These are phyloP conservation scores for Ceratobasidium sp. DNA, from an alignment of 1,284 basidiomycete species.

Conservation along the genomic window DNA sequence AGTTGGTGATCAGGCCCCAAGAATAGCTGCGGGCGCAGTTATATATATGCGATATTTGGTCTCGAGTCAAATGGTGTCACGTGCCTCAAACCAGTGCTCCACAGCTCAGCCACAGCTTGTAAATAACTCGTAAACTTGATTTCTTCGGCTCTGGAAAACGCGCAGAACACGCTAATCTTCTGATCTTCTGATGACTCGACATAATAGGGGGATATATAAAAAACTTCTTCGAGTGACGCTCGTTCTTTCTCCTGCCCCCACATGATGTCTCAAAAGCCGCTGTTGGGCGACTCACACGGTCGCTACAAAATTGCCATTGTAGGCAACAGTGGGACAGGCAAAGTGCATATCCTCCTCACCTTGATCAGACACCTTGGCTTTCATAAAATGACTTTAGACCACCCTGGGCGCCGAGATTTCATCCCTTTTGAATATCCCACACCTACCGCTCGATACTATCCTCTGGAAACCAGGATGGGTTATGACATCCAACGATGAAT, in stretches of 20 bases:
- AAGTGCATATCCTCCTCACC: not conserved
- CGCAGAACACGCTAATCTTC: no score
- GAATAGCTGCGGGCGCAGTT: no score
- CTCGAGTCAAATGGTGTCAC: no score
- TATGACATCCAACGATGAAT: constrained; percentile 23
- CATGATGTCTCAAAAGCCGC: not conserved
- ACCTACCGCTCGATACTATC: constrained; percentile 10
- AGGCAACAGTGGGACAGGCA: constrained; percentile 34
- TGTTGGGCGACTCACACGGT: constrained; percentile 18
- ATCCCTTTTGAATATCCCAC: not conserved
- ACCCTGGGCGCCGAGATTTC: constrained; percentile 1
- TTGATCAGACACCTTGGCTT: not conserved
- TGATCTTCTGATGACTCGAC: constrained; percentile 33
- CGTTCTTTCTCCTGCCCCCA: not conserved
- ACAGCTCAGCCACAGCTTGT: no score
- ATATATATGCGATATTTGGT: no score
- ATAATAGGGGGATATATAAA: not conserved
- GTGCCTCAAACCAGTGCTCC: no score
- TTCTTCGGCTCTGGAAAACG: no score
- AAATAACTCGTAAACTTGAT: no score
- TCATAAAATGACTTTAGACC: not conserved
- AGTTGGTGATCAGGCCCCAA: constrained; percentile 24
- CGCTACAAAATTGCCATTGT: constrained; percentile 35
- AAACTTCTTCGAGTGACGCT: not conserved
- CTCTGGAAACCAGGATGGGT: constrained; percentile 36